These are phyloP conservation scores for Stephanodiscus minutulus DNA, from an alignment of 108 stramenopile genomes.

Conservation along the genomic window DNA sequence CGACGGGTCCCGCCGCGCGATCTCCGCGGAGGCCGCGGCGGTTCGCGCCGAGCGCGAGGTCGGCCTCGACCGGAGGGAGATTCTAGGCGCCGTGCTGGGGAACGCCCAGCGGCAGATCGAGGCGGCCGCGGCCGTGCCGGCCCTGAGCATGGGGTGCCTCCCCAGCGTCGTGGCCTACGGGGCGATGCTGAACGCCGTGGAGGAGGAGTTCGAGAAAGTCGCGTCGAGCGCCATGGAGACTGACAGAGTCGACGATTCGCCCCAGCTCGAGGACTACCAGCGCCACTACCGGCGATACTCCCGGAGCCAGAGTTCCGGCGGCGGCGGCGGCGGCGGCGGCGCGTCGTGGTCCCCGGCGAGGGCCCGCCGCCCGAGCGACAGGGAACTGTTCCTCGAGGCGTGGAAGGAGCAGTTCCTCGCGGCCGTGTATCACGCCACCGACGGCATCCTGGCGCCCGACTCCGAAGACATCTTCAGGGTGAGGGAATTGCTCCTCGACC, in stretches of 20 bases:
- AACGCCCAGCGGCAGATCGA: slow-evolving; percentile 39
- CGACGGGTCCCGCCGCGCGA: background rate
- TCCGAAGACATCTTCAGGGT: slow-evolving; percentile 31
- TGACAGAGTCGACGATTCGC: slow-evolving; percentile 14
- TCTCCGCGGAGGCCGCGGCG: background rate
- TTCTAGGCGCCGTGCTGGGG: slow-evolving; percentile 19
- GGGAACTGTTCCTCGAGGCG: slow-evolving; percentile 27
- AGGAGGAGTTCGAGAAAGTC: slow-evolving; percentile 38
- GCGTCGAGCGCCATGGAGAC: slow-evolving; percentile 11
- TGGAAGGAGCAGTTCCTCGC: slow-evolving; percentile 41
- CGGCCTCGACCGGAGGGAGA: slow-evolving; percentile 28
- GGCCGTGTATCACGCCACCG: slow-evolving; percentile 33
- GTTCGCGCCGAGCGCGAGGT: slow-evolving; percentile 8
- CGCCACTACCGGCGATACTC: slow-evolving; percentile 46
- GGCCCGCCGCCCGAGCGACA: background rate
- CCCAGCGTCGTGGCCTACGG: slow-evolving; percentile 65
- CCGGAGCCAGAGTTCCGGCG: slow-evolving; percentile 18
- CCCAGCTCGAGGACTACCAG: slow-evolving; percentile 44
- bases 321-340: slow-evolving; percentile 8
- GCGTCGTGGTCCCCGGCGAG: background rate
- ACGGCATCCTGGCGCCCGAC: slow-evolving; percentile 35
- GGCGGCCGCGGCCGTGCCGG: slow-evolving; percentile 29
- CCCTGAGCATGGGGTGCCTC: slow-evolving; percentile 37
- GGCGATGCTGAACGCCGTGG: slow-evolving; percentile 63
- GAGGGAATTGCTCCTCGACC: slow-evolving; percentile 30